Evolutionary conservation across 108 stramenopile species (phyloP).

Genomic region (Aurantiochytrium sp.): DNA sequence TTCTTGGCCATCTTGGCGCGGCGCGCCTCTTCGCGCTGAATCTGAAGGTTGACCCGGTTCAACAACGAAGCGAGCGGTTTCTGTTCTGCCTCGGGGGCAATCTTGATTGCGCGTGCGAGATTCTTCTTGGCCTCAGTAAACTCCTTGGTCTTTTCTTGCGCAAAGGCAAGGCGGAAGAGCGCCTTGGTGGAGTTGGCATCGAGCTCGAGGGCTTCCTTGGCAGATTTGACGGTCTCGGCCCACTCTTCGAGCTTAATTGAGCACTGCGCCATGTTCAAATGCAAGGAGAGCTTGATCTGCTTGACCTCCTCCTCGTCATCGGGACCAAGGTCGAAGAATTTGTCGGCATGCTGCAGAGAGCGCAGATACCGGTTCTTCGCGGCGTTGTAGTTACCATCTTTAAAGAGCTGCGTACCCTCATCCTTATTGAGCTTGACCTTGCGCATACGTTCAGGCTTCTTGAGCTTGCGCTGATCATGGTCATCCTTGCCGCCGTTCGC

Average conservation of each 20-base stretch:
- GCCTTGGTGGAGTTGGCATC: conserved; percentile 17
- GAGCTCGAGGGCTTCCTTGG: conserved; percentile 15
- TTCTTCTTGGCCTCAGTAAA: conserved; percentile 9
- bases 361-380: conserved; percentile 15
- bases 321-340: conserved; percentile 20
- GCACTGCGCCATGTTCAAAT: conserved; percentile 22
- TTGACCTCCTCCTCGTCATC: conserved; percentile 16
- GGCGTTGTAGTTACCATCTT: conserved; percentile 16
- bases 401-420: conserved; percentile 31
- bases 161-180: conserved; percentile 15
- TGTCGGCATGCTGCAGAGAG: neutral
- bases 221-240: neutral
- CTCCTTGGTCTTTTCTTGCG: conserved; percentile 23
- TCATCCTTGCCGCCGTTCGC: conserved; percentile 19
- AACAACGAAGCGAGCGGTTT: neutral
- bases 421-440: conserved; percentile 23
- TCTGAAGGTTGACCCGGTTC: conserved; percentile 20
- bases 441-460: conserved; percentile 23
- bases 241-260: conserved; percentile 18
- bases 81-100: neutral
- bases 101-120: neutral
- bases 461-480: conserved; percentile 22
- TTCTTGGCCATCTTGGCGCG: conserved; percentile 22
- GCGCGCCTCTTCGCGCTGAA: neutral
- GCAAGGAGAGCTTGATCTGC: neutral